A percentile compares a stretch with the other conserved stretches of the same genome.
Conservation (phyloP, 306 rosid genomes). For the Gastrolobium bilobum region DNA sequence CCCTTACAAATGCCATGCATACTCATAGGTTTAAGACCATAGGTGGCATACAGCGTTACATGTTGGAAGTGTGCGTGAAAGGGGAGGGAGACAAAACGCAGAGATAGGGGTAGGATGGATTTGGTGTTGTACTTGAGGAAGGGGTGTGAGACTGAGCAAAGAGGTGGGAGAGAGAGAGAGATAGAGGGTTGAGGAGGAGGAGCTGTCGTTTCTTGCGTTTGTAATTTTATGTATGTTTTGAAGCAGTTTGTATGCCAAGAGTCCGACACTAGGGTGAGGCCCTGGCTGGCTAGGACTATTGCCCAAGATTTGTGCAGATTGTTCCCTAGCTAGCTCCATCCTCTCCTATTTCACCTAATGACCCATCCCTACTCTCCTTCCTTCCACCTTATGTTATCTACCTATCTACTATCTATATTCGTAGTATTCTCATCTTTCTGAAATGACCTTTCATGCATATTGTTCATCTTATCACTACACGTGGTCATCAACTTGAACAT, state of each 20-base stretch:
- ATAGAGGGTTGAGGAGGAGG: conserved; percentile 38
- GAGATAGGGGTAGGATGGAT: conserved; percentile 42
- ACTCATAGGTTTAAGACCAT: background rate
- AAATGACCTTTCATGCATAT: conserved; percentile 46
- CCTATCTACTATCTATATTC: conserved; percentile 20
- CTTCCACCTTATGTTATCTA: conserved; percentile 35
- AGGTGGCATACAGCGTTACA: conserved; percentile 52
- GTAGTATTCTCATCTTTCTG: conserved; percentile 43
- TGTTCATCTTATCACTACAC: conserved; percentile 49
- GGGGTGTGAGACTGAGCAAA: background rate
- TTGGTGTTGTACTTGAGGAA: conserved; percentile 13
- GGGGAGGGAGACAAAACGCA: conserved; percentile 60
- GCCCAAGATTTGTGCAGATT: conserved; percentile 59
- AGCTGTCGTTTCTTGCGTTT: conserved; percentile 64
- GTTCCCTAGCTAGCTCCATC: conserved; percentile 47
- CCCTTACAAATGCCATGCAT: conserved; percentile 1
- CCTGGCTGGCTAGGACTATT: conserved; percentile 60
- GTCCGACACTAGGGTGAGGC: conserved; percentile 73
- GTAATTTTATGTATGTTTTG: conserved; percentile 41
- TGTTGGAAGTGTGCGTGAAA: conserved; percentile 45
- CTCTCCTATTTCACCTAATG: conserved; percentile 31
- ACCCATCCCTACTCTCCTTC: conserved; percentile 47
- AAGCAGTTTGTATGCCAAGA: conserved; percentile 54
- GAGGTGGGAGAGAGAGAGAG: conserved; percentile 11
- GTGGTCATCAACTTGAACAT: conserved; percentile 20